Evolutionary conservation across 306 rosid species (phyloP).

Genomic region (Vigna nakashimae): DNA sequence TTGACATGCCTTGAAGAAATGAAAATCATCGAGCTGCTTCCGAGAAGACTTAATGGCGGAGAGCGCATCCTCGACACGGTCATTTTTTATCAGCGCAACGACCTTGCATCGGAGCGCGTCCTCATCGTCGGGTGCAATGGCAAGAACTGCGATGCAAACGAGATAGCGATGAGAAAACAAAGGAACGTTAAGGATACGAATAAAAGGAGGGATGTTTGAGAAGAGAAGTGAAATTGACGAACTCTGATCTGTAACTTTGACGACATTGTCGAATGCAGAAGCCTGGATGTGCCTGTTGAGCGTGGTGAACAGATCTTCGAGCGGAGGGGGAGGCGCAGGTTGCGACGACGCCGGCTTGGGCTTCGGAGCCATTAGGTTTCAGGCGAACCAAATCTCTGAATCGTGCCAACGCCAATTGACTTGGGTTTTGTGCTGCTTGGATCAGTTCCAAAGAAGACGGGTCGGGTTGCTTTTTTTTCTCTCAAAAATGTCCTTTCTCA

Average conservation of each 20-base stretch:
- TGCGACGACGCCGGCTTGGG: conserved; percentile 53
- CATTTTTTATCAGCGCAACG: conserved; percentile 76
- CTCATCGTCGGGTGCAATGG: conserved; percentile 72
- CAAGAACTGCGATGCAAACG: conserved; percentile 65
- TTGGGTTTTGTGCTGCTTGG: neutral
- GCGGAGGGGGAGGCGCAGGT: conserved; percentile 65
- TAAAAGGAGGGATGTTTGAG: neutral
- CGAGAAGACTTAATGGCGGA: conserved; percentile 64
- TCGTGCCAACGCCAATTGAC: neutral
- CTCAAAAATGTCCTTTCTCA: too few relatives aligned
- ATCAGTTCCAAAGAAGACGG: neutral
- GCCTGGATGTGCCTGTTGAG: conserved; percentile 75
- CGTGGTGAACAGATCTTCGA: conserved; percentile 87
- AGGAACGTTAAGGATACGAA: neutral
- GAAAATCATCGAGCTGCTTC: conserved; percentile 58
- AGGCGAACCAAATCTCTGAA: conserved; percentile 26
- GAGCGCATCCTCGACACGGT: conserved; percentile 67
- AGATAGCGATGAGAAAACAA: neutral
- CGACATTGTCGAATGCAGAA: conserved; percentile 71
- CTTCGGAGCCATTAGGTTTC: conserved; percentile 84
- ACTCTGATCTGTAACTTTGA: conserved; percentile 92
- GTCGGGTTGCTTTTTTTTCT: neutral
- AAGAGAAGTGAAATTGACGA: neutral
- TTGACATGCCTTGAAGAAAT: conserved; percentile 68
- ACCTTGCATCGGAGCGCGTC: conserved; percentile 91